Evolutionary conservation across 495 filamentous ascomycete species (phyloP).

Genomic region (Pseudoneurospora amorphoporcata): DNA sequence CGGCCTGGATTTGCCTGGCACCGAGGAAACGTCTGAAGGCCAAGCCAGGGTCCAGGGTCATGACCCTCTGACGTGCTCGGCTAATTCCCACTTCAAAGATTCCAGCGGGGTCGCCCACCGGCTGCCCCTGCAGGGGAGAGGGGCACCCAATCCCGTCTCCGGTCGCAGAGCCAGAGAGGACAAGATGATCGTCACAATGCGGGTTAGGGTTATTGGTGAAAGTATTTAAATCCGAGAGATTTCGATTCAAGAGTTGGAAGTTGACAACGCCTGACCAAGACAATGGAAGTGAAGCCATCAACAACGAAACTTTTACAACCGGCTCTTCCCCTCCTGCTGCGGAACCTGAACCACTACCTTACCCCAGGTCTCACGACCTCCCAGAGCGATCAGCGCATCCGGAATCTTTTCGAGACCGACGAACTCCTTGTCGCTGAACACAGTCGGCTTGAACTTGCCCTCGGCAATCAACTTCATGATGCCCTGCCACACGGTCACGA

Average conservation of each 20-base stretch:
- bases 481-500: slow-evolving; percentile 68
- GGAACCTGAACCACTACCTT: slow-evolving; percentile 89
- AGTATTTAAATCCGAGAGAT: neutral
- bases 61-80: neutral
- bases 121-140: no score
- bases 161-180: neutral
- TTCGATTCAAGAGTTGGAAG: neutral
- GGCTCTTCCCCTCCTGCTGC: slow-evolving; percentile 47
- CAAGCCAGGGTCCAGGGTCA: neutral
- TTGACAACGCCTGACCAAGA: neutral
- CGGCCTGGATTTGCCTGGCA: neutral
- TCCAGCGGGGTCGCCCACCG: neutral
- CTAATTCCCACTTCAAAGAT: neutral
- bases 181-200: neutral
- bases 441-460: slow-evolving; percentile 73
- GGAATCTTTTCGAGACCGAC: slow-evolving; percentile 72
- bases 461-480: slow-evolving; percentile 64
- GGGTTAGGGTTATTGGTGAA: slow-evolving; percentile 5
- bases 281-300: neutral
- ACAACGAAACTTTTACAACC: slow-evolving; percentile 23
- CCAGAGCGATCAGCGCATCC: slow-evolving; percentile 65
- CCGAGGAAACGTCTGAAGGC: neutral
- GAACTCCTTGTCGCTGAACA: slow-evolving; percentile 72
- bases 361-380: slow-evolving; percentile 78
- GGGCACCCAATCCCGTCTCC: neutral